Evolutionary conservation across 164 flowering plant genomes (phyloP), one percentile per base, ranked within the genome.

Genomic region (Tinospora cordifolia): DNA sequence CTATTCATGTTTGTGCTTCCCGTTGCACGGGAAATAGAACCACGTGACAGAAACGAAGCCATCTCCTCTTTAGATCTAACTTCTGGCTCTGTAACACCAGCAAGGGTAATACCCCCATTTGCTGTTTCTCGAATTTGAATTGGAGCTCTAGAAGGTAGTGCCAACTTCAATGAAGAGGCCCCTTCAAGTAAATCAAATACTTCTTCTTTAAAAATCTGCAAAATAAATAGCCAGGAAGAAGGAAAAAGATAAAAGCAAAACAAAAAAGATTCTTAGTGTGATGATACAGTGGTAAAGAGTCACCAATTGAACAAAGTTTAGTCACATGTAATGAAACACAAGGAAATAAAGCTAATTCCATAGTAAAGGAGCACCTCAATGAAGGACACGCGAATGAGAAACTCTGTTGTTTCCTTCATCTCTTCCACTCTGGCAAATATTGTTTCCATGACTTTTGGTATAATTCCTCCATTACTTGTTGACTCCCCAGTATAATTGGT

Each of bases 1-100:
- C 91, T 90, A 69, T 95, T 95, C 99, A 95, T 95, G 47, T 95
- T 95, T 6, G 99, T 95, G 72, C 99, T 91, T 44, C 85, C 99
- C 15, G 99, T 95, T 11, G 99, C 99, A 66, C 99, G 96, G 69
- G 87, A 72, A 15, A 87, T 34, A 24, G 99, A 91, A 63, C 99
- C 99, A 11, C 87, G 86, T 0, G 86, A 83, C 17, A 95, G 69
- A 75, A 67, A 85, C 12, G 89, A 78, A 67, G 90, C 92, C 98
- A 95, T 95, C 76, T 95, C 99, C 74, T 90, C 96, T 71, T 86
- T 85, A 17, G 89, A 81, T 75, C 84, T 78, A 26, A 95, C 99
- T 73, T 87, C 97, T 0, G 97, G 84, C 77, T 95, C 99, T 12
- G 88, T 90, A 11, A 91, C 97, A 0, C 99, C 99, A 36, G 96